Evolutionary conservation across 2,329 filamentous ascomycete genomes (phyloP).

Genomic region (Sarocladiaceae sp.): DNA sequence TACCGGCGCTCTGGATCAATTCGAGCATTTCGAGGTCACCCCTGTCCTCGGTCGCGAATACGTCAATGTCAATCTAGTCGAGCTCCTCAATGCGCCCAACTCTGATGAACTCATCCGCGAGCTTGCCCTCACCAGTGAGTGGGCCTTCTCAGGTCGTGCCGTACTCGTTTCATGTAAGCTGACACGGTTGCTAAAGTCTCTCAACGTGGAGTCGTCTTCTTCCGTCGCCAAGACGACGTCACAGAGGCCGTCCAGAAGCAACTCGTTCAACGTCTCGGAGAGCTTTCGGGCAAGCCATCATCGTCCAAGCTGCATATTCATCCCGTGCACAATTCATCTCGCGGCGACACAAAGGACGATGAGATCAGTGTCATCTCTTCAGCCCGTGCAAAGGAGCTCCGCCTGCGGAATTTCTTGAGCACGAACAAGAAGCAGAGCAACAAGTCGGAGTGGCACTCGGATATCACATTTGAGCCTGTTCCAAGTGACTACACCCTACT

Average conservation of each 20-base stretch:
- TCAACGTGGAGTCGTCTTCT: constrained; percentile 66
- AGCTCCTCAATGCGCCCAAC: constrained; percentile 57
- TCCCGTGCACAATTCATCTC: constrained; percentile 49
- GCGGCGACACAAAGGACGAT: constrained; percentile 49
- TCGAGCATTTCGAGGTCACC: constrained; percentile 45
- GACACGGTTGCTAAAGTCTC: constrained; percentile 51
- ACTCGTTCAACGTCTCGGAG: constrained; percentile 55
- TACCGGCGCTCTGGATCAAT: constrained; percentile 46
- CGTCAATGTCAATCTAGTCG: constrained; percentile 51
- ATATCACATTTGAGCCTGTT: constrained; percentile 61
- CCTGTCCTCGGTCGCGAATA: constrained; percentile 55
- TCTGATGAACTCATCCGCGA: constrained; percentile 61
- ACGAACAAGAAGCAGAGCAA: constrained; percentile 12
- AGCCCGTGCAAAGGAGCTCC: constrained; percentile 46
- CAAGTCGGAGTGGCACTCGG: constrained; percentile 53
- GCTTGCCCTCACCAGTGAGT: constrained; percentile 61
- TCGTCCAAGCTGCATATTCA: constrained; percentile 57
- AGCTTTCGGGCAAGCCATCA: constrained; percentile 52
- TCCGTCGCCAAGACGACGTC: constrained; percentile 59
- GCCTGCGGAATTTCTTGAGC: constrained; percentile 26
- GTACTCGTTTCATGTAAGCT: background rate
- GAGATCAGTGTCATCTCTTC: constrained; percentile 64
- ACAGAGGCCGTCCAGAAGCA: constrained; percentile 62
- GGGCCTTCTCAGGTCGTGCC: background rate
- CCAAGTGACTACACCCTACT: constrained; percentile 61